phyloP scores from a whole-genome alignment of 2,329 filamentous ascomycete species.

The Colletotrichum chrysophilum region DNA sequence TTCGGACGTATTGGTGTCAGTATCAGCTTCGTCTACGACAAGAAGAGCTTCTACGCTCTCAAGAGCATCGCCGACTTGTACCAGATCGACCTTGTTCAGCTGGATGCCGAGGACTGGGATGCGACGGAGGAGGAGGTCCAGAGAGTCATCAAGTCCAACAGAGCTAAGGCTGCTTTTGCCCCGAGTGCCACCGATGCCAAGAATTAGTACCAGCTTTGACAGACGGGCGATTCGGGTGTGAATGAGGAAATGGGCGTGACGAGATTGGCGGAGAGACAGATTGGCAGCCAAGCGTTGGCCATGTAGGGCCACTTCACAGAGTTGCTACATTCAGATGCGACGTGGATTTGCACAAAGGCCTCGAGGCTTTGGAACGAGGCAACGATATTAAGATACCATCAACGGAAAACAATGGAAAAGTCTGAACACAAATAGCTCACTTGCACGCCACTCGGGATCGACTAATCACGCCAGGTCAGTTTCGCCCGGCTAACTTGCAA shows the following conservation, averaged over 20 bases:
- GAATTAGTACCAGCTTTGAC: slow-evolving; percentile 4
- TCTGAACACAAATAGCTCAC: neutral
- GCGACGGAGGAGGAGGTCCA: slow-evolving; percentile 84
- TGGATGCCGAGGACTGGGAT: slow-evolving; percentile 91
- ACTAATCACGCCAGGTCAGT: neutral
- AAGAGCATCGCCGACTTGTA: slow-evolving; percentile 82
- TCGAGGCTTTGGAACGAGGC: neutral
- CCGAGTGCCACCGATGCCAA: slow-evolving; percentile 47
- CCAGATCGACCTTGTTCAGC: slow-evolving; percentile 77
- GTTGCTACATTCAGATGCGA: neutral
- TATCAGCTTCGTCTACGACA: slow-evolving; percentile 92
- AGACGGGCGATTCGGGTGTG: neutral
- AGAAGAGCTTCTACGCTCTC: slow-evolving; percentile 79
- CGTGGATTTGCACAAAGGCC: neutral
- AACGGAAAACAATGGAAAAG: slow-evolving; percentile 18
- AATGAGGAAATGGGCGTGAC: neutral
- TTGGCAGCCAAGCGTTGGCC: neutral
- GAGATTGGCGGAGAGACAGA: neutral
- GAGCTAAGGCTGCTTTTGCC: slow-evolving; percentile 60
- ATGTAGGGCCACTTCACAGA: neutral
- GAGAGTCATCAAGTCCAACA: slow-evolving; percentile 76
- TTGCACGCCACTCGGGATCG: neutral
- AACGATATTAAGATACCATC: slow-evolving; percentile 20
- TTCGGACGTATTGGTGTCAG: slow-evolving; percentile 97
- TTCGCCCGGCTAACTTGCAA: neutral